Base-by-base conservation (phyloP, 2,329 filamentous ascomycete genomes). In the Epichloe coenophiala region DNA sequence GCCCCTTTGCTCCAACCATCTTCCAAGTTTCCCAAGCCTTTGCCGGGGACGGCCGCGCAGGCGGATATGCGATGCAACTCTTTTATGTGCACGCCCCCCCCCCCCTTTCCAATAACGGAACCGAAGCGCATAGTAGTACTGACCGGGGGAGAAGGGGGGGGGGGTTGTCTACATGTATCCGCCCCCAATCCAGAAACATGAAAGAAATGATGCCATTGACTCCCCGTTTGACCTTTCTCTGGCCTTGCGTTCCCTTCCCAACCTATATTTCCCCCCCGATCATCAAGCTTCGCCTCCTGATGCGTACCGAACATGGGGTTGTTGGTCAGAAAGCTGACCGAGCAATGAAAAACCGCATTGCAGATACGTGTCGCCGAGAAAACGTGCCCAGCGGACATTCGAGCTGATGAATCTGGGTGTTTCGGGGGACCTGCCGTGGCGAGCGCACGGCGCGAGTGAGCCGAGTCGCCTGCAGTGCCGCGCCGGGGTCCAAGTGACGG, bases 301-400 rank as follows among this genome's bases (percentile, higher is more conserved):
- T 41, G 8, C 23, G 12, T 23, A 31, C 23, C 37, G 19, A 38
- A 42, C 9, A 6, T 21, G 21, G 35, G 35, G 17, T 12, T 15
- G 3, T 31, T 31, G 19, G 12, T 19, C 6, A 23, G 5, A 40
- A 45, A 45, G 23, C 48, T 45, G 40, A 45, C 42, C 19, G 35
- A 13, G 13, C 13, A 13, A 2, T 21, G n/a, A 8, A 35, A 8
- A 8, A 35, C 9, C 9, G n/a, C 13, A 42, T 48, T 23, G 17
- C 58, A 84, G 78, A 59, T 95, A 91, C 67, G 88, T 96, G 40
- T 95, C 88, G 2, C 91, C 90, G 3, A 84, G 90, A 45, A 80
- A 77, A 54, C 85, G 90, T 53, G 88, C 91, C 19, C 89, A 93
- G 67, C 78, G 81, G 47, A 97, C 90, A n/a, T 84, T 96, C 62